Base-by-base conservation (phyloP, 768 basidiomycete genomes). In the Hebeloma cylindrosporum region DNA sequence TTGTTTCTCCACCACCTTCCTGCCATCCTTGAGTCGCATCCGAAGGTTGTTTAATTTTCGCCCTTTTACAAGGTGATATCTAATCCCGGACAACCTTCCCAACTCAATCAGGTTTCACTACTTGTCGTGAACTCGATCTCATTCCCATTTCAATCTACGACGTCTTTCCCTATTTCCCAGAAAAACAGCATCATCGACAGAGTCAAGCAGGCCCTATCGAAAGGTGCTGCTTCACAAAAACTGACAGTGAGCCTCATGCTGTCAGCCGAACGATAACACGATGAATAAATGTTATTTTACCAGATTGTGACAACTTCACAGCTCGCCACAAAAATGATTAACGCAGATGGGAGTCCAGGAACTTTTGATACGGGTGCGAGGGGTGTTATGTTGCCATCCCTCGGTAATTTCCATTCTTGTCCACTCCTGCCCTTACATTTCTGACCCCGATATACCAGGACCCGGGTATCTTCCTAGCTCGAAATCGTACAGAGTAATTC, bases 81-180 rank as follows among this genome's bases (percentile, higher is more conserved):
- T 14, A 32, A 34, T 42, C 18, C 30, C 20, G n/a, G n/a, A n/a
- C n/a, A 22, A 13, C 34, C 18, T 3, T 48, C n/a, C 21, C 22
- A 26, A 5, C 7, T 26, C 29, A 21, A 23, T 34, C 28, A 85
- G 85, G 71, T 71, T 26, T 70, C 75, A 1, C 67, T 88, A 11
- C 70, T 90, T 8, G 76, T 86, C 20, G 62, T 89, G 33, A 81
- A 78, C 57, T 85, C 82, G 2, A 68, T 89, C 21, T 81, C 80
- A 17, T 84, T 80, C 54, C 79, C 80, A 2, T 83, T 89, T 48
- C 84, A 88, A 59, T 61, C 68, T 14, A 59, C 73, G 1, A 59
- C 68, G n/a, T n/a, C n/a, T 29, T 53, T 83, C 22, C 57, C 62
- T 8, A 52, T 53, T 7, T 57, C 67, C 8, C 69, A 64, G 36